Conservation (phyloP, 169 alveolate genomes). For the Plasmodium gonderi region DNA sequence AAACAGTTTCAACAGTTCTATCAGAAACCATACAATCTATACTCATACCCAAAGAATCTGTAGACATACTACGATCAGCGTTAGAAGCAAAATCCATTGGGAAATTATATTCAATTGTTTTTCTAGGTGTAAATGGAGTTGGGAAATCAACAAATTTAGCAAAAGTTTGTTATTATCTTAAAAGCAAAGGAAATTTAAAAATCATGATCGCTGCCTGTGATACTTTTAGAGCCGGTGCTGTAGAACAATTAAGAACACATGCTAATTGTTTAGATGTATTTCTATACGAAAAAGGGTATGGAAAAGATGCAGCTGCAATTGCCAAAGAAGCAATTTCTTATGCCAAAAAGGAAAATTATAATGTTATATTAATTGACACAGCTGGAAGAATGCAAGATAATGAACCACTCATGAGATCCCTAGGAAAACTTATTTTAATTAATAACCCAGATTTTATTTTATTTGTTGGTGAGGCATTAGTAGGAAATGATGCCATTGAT, state of each 20-base stretch:
- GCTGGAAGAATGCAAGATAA: conserved; percentile 99
- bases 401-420: conserved; percentile 98
- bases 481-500: conserved; percentile 99
- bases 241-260: conserved; percentile 98
- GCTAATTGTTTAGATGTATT: conserved; percentile 95
- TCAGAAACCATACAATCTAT: conserved; percentile 89
- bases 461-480: conserved; percentile 99
- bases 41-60: conserved; percentile 91
- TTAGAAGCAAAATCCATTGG: conserved; percentile 92
- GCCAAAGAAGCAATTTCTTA: conserved; percentile 95
- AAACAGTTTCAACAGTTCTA: conserved; percentile 90
- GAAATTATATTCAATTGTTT: conserved; percentile 92
- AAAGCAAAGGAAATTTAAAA: conserved; percentile 94
- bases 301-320: conserved; percentile 98
- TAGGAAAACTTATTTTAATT: conserved; percentile 96
- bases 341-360: conserved; percentile 93
- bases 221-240: conserved; percentile 99
- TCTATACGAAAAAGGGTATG: conserved; percentile 98
- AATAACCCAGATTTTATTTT: conserved; percentile 98
- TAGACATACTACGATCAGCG: conserved; percentile 92
- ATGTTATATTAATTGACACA: conserved; percentile 99
- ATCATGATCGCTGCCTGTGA: conserved; percentile 99
- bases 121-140: conserved; percentile 99
- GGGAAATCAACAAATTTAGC: conserved; percentile 99
- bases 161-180: conserved; percentile 96